phyloP scores from a whole-genome alignment of 2,329 filamentous ascomycete genomes.

The Plenodomus biglobosus region DNA sequence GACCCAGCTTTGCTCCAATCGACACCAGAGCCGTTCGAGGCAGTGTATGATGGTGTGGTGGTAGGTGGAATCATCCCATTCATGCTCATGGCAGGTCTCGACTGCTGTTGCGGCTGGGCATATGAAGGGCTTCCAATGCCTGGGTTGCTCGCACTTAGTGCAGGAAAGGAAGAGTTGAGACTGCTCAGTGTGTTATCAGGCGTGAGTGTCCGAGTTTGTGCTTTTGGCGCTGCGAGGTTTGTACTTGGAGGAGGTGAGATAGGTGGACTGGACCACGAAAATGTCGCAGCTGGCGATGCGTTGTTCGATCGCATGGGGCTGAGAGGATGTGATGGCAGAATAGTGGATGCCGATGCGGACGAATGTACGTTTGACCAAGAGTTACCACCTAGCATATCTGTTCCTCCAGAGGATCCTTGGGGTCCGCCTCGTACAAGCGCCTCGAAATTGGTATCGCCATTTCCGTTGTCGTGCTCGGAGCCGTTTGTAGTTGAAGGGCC shows the following conservation, averaged over 20 bases:
- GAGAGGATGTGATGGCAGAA: constrained; percentile 35
- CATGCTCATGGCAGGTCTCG: constrained; percentile 38
- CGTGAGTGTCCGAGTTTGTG: constrained; percentile 52
- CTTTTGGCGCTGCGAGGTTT: constrained; percentile 27
- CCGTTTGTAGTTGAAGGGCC: constrained; percentile 57
- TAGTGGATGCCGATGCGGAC: constrained; percentile 34
- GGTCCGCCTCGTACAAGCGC: constrained; percentile 79
- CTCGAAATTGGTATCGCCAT: constrained; percentile 78
- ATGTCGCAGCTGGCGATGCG: constrained; percentile 43
- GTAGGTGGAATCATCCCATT: constrained; percentile 33
- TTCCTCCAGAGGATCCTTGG: constrained; percentile 36
- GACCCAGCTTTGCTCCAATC: constrained; percentile 37
- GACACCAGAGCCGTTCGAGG: constrained; percentile 22
- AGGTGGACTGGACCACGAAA: constrained; percentile 51
- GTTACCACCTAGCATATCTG: constrained; percentile 47
- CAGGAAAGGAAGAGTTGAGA: constrained; percentile 41
- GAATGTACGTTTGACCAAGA: constrained; percentile 46
- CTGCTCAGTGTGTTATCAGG: constrained; percentile 53
- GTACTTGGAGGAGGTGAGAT: constrained; percentile 38
- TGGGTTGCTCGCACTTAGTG: constrained; percentile 40
- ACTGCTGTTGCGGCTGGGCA: constrained; percentile 45
- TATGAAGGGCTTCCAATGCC: constrained; percentile 39
- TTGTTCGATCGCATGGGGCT: constrained; percentile 32
- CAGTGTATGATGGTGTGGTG: constrained; percentile 27
- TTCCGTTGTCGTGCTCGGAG: constrained; percentile 56